Evolutionary conservation across 2,329 filamentous ascomycete species (phyloP).

Genomic region (Sporothrix curviconia): DNA sequence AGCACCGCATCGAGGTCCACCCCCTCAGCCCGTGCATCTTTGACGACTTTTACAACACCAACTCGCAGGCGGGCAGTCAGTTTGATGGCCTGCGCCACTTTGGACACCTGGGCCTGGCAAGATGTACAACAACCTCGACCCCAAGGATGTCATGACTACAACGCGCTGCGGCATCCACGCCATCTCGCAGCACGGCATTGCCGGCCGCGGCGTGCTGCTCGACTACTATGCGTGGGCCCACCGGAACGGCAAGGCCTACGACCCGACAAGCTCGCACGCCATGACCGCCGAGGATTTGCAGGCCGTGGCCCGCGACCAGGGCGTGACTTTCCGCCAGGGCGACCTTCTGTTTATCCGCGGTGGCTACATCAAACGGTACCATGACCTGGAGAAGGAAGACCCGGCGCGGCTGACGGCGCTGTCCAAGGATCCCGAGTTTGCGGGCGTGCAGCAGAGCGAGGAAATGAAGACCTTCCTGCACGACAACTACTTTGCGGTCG

Average conservation of each 20-base stretch:
- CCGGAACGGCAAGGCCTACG: slow-evolving; percentile 41
- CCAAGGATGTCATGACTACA: neutral
- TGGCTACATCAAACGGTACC: slow-evolving; percentile 54
- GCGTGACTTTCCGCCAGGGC: slow-evolving; percentile 55
- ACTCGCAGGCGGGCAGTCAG: slow-evolving; percentile 47
- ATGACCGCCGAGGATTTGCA: slow-evolving; percentile 51
- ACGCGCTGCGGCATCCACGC: slow-evolving; percentile 12
- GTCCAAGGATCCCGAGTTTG: slow-evolving; percentile 16
- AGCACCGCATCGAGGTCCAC: slow-evolving; percentile 5
- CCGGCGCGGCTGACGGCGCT: slow-evolving; percentile 31
- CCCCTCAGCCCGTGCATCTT: neutral
- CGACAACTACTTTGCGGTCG: slow-evolving; percentile 60
- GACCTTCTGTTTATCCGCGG: slow-evolving; percentile 61
- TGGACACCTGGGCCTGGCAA: neutral
- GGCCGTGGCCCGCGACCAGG: slow-evolving; percentile 52
- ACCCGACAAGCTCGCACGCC: slow-evolving; percentile 45
- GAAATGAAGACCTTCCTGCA: slow-evolving; percentile 60
- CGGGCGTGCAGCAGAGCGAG: slow-evolving; percentile 39
- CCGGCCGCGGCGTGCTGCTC: slow-evolving; percentile 49
- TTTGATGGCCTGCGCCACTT: slow-evolving; percentile 49
- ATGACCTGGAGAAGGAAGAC: slow-evolving; percentile 31
- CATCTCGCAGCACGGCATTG: slow-evolving; percentile 38
- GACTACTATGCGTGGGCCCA: slow-evolving; percentile 45
- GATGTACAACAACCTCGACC: slow-evolving; percentile 9
- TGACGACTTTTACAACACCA: slow-evolving; percentile 36